Conservation (phyloP, 768 basidiomycete species). For the Pulveroboletus sp. region DNA sequence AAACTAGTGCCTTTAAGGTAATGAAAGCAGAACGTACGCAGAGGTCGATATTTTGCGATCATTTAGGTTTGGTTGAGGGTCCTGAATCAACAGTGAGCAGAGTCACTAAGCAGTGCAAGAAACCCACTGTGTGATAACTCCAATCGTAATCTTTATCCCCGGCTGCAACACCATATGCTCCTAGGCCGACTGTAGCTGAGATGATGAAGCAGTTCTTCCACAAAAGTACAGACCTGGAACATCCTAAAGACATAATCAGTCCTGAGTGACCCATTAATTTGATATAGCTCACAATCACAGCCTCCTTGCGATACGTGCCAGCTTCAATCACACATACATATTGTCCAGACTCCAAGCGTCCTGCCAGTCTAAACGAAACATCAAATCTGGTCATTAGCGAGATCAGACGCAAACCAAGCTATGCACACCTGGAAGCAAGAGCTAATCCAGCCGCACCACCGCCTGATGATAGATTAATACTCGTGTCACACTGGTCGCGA, state of each 20-base stretch:
- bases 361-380: slow-evolving; percentile 7
- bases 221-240: slow-evolving; percentile 12
- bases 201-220: background rate
- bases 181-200: background rate
- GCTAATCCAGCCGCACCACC: slow-evolving; percentile 17
- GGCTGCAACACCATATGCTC: background rate
- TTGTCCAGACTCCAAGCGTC: slow-evolving; percentile 8
- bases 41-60: background rate
- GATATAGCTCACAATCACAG: slow-evolving; percentile 9
- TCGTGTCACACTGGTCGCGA: background rate
- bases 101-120: background rate
- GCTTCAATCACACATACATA: slow-evolving; percentile 20
- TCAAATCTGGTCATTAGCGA: background rate
- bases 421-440: slow-evolving; percentile 11
- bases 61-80: slow-evolving; percentile 12
- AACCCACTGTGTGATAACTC: slow-evolving; percentile 14
- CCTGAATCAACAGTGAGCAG: slow-evolving; percentile 1
- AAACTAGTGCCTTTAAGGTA: too few species aligned
- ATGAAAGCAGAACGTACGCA: slow-evolving; percentile 2
- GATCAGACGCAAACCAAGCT: background rate
- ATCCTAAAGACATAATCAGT: slow-evolving; percentile 4
- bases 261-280: background rate
- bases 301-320: slow-evolving; percentile 7
- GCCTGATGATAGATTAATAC: slow-evolving; percentile 1
- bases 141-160: slow-evolving; percentile 14